A percentile compares a stretch with the other conserved stretches of the same genome.
These are phyloP conservation scores for Phlyctochytrium planicorne DNA, from an alignment of 192 early-diverging fungal genomes.

Conservation along the genomic window DNA sequence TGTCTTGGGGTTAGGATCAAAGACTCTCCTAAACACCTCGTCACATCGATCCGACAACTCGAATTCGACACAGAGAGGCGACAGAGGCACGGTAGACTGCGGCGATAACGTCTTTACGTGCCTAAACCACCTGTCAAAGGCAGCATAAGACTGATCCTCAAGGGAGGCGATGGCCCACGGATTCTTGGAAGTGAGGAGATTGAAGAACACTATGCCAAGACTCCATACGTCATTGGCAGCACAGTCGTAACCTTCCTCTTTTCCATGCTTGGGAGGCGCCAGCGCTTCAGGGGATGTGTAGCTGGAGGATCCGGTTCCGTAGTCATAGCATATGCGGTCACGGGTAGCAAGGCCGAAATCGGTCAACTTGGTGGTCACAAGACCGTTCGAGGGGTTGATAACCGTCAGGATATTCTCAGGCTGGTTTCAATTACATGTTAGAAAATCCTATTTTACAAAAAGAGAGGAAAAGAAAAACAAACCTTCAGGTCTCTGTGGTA, in stretches of 20 bases:
- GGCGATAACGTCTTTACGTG: not conserved
- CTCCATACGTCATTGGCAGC: slow-evolving; percentile 75
- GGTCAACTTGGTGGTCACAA: slow-evolving; percentile 61
- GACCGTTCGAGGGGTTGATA: not conserved
- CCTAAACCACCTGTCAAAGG: slow-evolving; percentile 24
- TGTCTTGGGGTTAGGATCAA: slow-evolving; percentile 25
- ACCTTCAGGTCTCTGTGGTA: slow-evolving; percentile 91
- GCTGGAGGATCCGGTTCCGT: slow-evolving; percentile 83
- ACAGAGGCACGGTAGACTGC: not conserved
- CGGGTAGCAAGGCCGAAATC: slow-evolving; percentile 95
- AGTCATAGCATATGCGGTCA: slow-evolving; percentile 68
- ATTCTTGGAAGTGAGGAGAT: slow-evolving; percentile 74
- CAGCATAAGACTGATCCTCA: slow-evolving; percentile 71
- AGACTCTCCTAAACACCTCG: slow-evolving; percentile 1
- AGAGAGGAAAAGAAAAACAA: not conserved
- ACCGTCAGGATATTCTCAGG: slow-evolving; percentile 74
- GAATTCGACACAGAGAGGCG: not conserved
- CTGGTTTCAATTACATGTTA: slow-evolving; percentile 6
- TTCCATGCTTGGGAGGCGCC: slow-evolving; percentile 42
- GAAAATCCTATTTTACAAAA: not conserved
- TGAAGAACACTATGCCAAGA: slow-evolving; percentile 73
- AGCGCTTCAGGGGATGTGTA: slow-evolving; percentile 84
- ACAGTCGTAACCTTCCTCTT: slow-evolving; percentile 44
- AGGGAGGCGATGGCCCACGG: slow-evolving; percentile 58
- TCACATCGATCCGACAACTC: slow-evolving; percentile 10